Percentiles rank a stretch among this genome's conserved stretches.
Conservation (phyloP, 116 monocot genomes). For the Iris pallida region DNA sequence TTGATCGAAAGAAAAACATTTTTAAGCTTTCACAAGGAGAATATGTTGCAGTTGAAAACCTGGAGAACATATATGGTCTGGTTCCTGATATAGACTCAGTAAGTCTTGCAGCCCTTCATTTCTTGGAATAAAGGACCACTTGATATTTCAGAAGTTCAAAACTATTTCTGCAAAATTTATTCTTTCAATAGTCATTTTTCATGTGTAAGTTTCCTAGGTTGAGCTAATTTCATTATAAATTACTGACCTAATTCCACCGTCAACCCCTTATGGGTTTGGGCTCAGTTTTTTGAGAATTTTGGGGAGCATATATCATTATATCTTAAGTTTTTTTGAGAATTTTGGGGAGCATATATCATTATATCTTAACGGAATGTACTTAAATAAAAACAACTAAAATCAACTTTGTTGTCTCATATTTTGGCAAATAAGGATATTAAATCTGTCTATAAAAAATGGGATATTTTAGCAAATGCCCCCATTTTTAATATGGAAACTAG, state of each 20-base stretch:
- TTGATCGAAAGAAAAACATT: constrained; percentile 92
- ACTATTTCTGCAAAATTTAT: background rate
- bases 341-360: background rate
- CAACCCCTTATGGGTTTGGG: background rate
- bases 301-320: background rate
- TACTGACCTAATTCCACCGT: background rate
- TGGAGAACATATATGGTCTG: constrained; percentile 83
- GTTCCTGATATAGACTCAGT: constrained; percentile 62
- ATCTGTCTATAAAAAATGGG: no score
- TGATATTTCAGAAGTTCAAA: background rate
- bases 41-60: constrained; percentile 95
- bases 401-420: no score
- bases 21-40: constrained; percentile 98
- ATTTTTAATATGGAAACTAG: no score
- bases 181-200: background rate
- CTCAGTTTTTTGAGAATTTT: background rate
- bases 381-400: no score
- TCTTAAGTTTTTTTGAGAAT: background rate
- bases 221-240: background rate
- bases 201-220: background rate
- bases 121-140: background rate
- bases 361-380: no score
- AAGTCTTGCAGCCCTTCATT: constrained; percentile 10
- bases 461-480: no score
- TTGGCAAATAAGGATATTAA: no score